Evolutionary conservation across 176 grass and related monocot species (phyloP).

Genomic region (Triticum turgidum): DNA sequence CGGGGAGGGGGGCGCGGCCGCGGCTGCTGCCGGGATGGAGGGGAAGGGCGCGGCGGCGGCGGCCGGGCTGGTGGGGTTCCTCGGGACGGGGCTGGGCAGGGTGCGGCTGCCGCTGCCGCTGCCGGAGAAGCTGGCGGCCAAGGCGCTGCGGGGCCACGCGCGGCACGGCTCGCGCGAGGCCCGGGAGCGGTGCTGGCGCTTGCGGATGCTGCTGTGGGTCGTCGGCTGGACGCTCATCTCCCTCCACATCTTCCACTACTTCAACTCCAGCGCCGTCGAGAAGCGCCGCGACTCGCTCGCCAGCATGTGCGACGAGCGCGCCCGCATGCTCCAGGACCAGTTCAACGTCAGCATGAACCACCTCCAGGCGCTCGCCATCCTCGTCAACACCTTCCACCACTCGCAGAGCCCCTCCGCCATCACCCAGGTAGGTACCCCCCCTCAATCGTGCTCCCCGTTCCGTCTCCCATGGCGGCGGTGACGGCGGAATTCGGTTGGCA

Average conservation of each 20-base stretch:
- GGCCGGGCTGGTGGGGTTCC: constrained; percentile 31
- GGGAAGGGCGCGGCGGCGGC: not conserved
- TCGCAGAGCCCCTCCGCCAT: constrained; percentile 75
- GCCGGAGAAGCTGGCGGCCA: constrained; percentile 56
- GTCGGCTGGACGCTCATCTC: constrained; percentile 11
- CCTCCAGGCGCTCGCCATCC: constrained; percentile 91
- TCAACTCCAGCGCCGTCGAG: constrained; percentile 38
- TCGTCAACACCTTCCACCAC: constrained; percentile 96
- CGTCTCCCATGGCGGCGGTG: no score
- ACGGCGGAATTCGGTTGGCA: no score
- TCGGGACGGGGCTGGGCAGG: constrained; percentile 32
- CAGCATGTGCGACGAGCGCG: constrained; percentile 94
- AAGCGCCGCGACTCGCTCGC: constrained; percentile 70
- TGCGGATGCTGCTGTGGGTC: constrained; percentile 54
- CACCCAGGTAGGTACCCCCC: constrained; percentile 60
- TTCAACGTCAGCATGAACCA: constrained; percentile 99
- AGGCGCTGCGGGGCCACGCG: constrained; percentile 49
- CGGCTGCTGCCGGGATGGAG: constrained; percentile 29
- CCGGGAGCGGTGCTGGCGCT: constrained; percentile 36
- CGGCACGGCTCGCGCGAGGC: constrained; percentile 41
- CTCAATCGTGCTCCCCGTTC: not conserved
- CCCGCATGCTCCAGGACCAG: constrained; percentile 98
- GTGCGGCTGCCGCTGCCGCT: constrained; percentile 22
- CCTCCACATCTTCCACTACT: constrained; percentile 18
- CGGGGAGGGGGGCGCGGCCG: not conserved